phyloP scores from a whole-genome alignment of 768 basidiomycete genomes.

The Artomyces pyxidatus region DNA sequence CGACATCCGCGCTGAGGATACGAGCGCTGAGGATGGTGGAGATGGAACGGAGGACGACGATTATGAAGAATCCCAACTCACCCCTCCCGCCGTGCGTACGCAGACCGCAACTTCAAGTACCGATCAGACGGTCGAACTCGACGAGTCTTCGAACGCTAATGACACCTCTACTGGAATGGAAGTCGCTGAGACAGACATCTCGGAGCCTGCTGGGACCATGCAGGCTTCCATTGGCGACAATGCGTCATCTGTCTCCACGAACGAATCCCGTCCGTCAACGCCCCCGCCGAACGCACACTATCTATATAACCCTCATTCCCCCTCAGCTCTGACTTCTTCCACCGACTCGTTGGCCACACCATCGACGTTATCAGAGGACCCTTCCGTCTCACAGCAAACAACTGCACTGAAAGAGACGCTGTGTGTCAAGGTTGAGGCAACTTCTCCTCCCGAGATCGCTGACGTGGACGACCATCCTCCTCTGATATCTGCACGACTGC shows the following conservation, averaged over 20 bases:
- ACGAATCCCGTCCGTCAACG: slow-evolving; percentile 13
- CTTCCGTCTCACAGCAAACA: slow-evolving; percentile 5
- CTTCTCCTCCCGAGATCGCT: slow-evolving; percentile 16
- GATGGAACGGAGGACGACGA: not conserved
- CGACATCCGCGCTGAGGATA: slow-evolving; percentile 2
- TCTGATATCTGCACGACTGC: slow-evolving; percentile 17
- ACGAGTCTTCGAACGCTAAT: not conserved
- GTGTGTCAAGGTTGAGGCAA: not conserved
- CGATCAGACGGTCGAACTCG: not conserved
- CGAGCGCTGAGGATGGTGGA: not conserved
- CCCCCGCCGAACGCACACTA: slow-evolving; percentile 10
- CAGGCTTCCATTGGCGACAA: not conserved
- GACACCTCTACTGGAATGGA: not conserved
- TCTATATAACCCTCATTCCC: slow-evolving; percentile 10
- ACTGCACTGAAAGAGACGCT: too few species aligned
- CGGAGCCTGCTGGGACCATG: not conserved
- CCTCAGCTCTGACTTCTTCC: slow-evolving; percentile 10
- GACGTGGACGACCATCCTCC: slow-evolving; percentile 24
- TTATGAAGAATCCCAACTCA: too few species aligned
- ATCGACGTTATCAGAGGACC: slow-evolving; percentile 11
- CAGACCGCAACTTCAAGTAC: not conserved
- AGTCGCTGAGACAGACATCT: not conserved
- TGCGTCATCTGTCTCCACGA: slow-evolving; percentile 6
- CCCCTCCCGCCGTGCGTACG: not conserved
- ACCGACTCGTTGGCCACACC: slow-evolving; percentile 15